phyloP scores from a whole-genome alignment of 306 rosid genomes.

The Boehmeria nivea region DNA sequence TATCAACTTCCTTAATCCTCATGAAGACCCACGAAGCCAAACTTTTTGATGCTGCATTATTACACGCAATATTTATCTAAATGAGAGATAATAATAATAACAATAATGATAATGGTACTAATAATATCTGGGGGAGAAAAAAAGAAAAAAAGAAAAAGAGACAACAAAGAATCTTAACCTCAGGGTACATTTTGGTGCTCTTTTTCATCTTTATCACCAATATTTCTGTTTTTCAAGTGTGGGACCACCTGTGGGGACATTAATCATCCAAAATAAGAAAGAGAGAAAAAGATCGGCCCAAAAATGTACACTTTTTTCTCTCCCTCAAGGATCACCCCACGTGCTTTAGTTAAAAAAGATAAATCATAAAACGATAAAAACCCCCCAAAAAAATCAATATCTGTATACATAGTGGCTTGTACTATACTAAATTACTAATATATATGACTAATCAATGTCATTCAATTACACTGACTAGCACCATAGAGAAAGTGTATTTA shows the following conservation, averaged over 20 bases:
- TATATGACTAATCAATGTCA: slow-evolving; percentile 1
- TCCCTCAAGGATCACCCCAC: too few species aligned
- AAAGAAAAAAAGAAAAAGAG: neutral
- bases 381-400: neutral
- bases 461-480: too few species aligned
- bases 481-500: neutral
- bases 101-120: neutral
- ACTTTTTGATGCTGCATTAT: neutral
- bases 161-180: neutral
- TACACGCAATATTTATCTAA: neutral
- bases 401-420: neutral
- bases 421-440: neutral
- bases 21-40: neutral
- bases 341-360: too few species aligned
- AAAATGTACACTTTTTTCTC: too few species aligned
- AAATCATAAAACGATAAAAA: too few species aligned
- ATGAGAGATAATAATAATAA: neutral
- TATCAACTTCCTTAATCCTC: neutral
- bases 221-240: slow-evolving; percentile 34
- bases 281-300: neutral
- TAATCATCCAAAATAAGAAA: neutral
- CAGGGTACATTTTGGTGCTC: neutral
- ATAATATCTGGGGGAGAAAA: too few species aligned
- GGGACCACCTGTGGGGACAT: slow-evolving; percentile 66
- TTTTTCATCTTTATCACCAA: slow-evolving; percentile 19